A percentile compares a stretch with the other conserved stretches of the same genome.
Evolutionary conservation across 306 rosid species (phyloP).

Genomic region (Glycyrrhiza uralensis): DNA sequence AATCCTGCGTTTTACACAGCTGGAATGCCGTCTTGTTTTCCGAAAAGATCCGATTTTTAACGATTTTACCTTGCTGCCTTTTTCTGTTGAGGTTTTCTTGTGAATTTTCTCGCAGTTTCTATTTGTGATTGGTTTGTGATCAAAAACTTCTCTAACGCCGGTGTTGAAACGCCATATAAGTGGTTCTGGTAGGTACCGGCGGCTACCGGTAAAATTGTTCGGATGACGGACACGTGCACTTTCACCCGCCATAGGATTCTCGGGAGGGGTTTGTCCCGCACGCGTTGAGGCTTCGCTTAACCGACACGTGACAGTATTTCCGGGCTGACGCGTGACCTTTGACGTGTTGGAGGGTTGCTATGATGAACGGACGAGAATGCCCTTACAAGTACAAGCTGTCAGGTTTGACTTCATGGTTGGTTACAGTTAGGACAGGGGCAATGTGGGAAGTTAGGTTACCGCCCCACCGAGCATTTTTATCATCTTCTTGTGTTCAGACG

Average conservation of each 20-base stretch:
- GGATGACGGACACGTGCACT: constrained; percentile 42
- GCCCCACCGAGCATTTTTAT: constrained; percentile 32
- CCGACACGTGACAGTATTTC: constrained; percentile 47
- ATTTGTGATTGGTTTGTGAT: constrained; percentile 2
- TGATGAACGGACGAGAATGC: background rate
- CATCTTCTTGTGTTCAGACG: constrained; percentile 23
- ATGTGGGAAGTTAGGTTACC: background rate
- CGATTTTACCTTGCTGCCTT: background rate
- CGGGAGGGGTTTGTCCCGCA: constrained; percentile 5
- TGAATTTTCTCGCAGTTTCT: constrained; percentile 43
- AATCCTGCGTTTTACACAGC: constrained; percentile 11
- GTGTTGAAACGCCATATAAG: constrained; percentile 32
- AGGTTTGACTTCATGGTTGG: constrained; percentile 34
- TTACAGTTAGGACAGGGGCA: constrained; percentile 4
- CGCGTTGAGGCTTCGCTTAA: constrained; percentile 21
- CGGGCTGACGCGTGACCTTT: constrained; percentile 46
- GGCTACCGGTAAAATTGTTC: constrained; percentile 42
- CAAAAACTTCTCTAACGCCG: background rate
- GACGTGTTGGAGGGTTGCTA: background rate
- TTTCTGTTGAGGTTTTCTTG: constrained; percentile 28
- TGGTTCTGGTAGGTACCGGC: constrained; percentile 41
- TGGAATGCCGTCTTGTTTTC: background rate
- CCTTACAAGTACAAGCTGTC: constrained; percentile 26
- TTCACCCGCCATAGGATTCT: background rate
- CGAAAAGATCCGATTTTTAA: background rate